Evolutionary conservation across 2,329 filamentous ascomycete species (phyloP).

Genomic region (Scedosporium aurantiacum): DNA sequence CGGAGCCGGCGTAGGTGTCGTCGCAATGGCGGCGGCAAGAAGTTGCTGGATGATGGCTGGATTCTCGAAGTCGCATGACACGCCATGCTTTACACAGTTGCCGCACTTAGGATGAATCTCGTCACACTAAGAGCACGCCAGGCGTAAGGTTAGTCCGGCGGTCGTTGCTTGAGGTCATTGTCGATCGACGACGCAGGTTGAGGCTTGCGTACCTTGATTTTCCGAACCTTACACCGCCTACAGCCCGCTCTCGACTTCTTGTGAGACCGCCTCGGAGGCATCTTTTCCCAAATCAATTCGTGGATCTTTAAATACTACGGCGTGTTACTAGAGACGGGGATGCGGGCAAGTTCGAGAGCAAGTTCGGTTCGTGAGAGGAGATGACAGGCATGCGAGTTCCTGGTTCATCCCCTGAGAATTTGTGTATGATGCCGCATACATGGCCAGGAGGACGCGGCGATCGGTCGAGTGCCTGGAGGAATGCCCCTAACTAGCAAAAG

Average conservation of each 20-base stretch:
- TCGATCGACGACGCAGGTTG: background rate
- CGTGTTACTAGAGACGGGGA: background rate
- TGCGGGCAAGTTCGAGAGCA: background rate
- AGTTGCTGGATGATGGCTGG: slow-evolving; percentile 35
- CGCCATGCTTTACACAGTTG: slow-evolving; percentile 57
- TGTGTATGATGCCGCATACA: background rate
- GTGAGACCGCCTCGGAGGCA: slow-evolving; percentile 57
- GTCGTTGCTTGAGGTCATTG: background rate
- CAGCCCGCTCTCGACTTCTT: slow-evolving; percentile 61
- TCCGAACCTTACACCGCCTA: slow-evolving; percentile 53
- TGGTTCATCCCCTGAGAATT: background rate
- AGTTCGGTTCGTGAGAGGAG: background rate
- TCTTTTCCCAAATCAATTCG: slow-evolving; percentile 19
- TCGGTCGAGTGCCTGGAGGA: background rate
- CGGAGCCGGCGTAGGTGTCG: slow-evolving; percentile 15
- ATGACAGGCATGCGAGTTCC: background rate
- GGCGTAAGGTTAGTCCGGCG: background rate
- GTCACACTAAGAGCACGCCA: slow-evolving; percentile 41
- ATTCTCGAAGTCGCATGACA: slow-evolving; percentile 53
- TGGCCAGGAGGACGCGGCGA: background rate
- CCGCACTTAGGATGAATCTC: slow-evolving; percentile 54
- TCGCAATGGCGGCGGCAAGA: slow-evolving; percentile 25
- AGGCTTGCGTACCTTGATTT: slow-evolving; percentile 49
- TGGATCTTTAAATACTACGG: background rate
- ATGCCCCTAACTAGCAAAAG: background rate